Base-by-base conservation (phyloP, 129 eudicot species). In the Centrapalus pauciflorus region DNA sequence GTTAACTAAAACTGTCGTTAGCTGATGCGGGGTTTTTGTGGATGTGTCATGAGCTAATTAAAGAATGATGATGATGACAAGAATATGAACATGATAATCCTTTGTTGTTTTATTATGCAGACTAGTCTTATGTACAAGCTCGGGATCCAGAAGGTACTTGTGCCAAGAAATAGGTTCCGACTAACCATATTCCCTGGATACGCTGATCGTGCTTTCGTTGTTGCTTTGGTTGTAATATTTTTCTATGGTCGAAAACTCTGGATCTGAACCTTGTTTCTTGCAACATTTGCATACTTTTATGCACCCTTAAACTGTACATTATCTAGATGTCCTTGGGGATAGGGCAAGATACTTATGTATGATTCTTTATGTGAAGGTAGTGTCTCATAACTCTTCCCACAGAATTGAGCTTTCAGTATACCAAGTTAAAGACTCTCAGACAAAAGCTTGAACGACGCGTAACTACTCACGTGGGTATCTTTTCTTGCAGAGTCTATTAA, bases 61-160 rank as follows among this genome's bases (percentile, higher is more conserved):
- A 13, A 14, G 40, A 28, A 14, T 45, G 21, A 3, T 11, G n/a
- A 8, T 23, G 4, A 7, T 52, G 32, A 57, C 30, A n/a, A 29
- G 11, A 13, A 57, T 51, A 33, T 38, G 20, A 33, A 51, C n/a
- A 20, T 67, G n/a, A 24, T 13, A 38, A 21, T 40, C 13, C 7
- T 24, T 14, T 38, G 29, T 59, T 21, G 49, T 64, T 28, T 35
- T 60, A 41, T 58, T 60, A 29, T 35, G 87, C 94, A 92, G 98
- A 88, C 95, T 25, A 88, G 87, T 82, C 95, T 92, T 21, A 92
- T 92, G 98, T 78, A 88, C 85, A 85, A 77, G 80, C 95, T 92
- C 14, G 97, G 95, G 54, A 66, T 82, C 10, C 54, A 64, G 84
- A 78, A 83, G 55, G 56, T 75, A 14, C 41, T 85, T 49, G 95